Base-by-base conservation (phyloP, 2,329 filamentous ascomycete genomes). In the Tolypocladium ophioglossoides region DNA sequence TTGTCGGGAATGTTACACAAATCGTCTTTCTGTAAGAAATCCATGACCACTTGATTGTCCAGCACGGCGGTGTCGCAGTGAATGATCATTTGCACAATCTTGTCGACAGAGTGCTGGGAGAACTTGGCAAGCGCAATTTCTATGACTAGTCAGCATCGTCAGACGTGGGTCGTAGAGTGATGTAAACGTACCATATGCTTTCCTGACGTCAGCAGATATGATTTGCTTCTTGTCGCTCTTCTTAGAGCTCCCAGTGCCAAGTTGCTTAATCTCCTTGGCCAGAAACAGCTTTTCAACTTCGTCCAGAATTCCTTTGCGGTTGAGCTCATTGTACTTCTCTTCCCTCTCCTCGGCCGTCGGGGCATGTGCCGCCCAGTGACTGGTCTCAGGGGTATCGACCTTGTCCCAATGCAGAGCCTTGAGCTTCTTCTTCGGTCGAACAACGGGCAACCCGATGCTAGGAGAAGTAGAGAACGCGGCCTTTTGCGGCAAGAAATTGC, bases 321-420 rank as follows among this genome's bases (percentile, higher is more conserved):
- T 91, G 56, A 99, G 80, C 65, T 97, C 94, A 40, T 87, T 84
- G 67, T 97, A 97, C 70, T 96, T 96, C 72, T 96, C 89, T 73
- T 99, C 94, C 66, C 91, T 89, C 57, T 87, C 88, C 67, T 95
- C 86, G 5, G 85, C 82, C n/a, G 89, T 95, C 6, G 89, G 87
- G 34, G 88, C 83, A 69, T 95, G 90, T 9, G 83, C 80, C 37
- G 91, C 91, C 92, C 92, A 97, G 63, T 96, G 89, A 53, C 92
- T 96, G 51, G 90, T 87, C 68, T 94, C 84, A 24, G 91, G 89
- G 52, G 88, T 82, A 71, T 99, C 94, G 53, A 99, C 90, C 77
- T 97, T 97, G 73, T 99, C 94, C 92, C 94, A 97, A 74, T 99
- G 94, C 62, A 99, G 79, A 56, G 92, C 92, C 83, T 99, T 99